Percentiles rank a stretch among this genome's conserved stretches.
Conservation (phyloP, 1,284 basidiomycete species). For the Moesziomyces parantarcticus region DNA sequence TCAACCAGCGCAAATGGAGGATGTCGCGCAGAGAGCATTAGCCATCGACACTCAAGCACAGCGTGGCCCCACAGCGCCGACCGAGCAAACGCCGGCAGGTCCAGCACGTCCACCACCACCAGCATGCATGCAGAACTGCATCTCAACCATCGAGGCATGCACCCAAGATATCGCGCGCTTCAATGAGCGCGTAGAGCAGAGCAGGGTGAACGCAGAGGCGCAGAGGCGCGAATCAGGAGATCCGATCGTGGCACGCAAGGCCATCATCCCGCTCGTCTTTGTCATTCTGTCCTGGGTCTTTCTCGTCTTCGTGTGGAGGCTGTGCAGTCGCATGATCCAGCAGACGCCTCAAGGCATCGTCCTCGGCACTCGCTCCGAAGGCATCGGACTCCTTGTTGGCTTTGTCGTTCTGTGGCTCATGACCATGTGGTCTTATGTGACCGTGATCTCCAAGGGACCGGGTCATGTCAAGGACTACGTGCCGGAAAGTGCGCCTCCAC, state of each 20-base stretch:
- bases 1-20: background rate
- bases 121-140: slow-evolving; percentile 43
- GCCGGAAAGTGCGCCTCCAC: slow-evolving; percentile 23
- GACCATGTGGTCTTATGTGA: slow-evolving; percentile 59
- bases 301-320: slow-evolving; percentile 54
- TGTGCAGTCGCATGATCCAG: slow-evolving; percentile 48
- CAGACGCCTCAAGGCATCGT: slow-evolving; percentile 24
- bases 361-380: slow-evolving; percentile 37
- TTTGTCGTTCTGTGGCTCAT: slow-evolving; percentile 59
- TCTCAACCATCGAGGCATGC: slow-evolving; percentile 41
- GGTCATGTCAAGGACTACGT: slow-evolving; percentile 61
- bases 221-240: slow-evolving; percentile 39
- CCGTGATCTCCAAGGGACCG: slow-evolving; percentile 51
- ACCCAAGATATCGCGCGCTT: slow-evolving; percentile 39
- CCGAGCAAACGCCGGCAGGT: background rate
- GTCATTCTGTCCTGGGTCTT: slow-evolving; percentile 60
- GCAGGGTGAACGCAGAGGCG: slow-evolving; percentile 17
- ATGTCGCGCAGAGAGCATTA: background rate
- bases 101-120: slow-evolving; percentile 40
- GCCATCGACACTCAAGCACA: no score
- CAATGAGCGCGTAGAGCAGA: slow-evolving; percentile 45
- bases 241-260: slow-evolving; percentile 35
- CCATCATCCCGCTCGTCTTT: slow-evolving; percentile 52
- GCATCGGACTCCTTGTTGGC: slow-evolving; percentile 54
- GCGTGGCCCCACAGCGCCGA: background rate